A percentile compares a stretch with the other conserved stretches of the same genome.
Evolutionary conservation across 192 early-diverging fungal genomes (phyloP).

Genomic region (Anaeromyces robustus): DNA sequence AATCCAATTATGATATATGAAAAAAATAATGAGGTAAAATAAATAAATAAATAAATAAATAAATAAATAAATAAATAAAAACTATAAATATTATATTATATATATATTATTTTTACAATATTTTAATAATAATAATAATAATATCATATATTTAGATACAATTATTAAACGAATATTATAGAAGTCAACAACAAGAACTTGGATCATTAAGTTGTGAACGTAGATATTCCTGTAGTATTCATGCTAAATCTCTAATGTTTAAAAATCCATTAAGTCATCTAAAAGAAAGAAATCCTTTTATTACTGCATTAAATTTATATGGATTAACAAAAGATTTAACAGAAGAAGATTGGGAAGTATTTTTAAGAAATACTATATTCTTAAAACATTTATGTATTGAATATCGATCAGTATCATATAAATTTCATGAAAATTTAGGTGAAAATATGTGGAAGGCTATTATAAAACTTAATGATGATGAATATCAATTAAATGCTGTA

Average conservation of each 20-base stretch:
- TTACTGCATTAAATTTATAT: neutral
- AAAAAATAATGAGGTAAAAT: neutral
- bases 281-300: neutral
- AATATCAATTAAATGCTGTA: neutral
- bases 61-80: neutral
- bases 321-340: neutral
- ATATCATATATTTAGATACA: neutral
- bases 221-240: neutral
- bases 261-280: neutral
- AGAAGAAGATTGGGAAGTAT: neutral
- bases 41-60: neutral
- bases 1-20: neutral
- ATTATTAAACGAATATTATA: neutral
- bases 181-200: neutral
- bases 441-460: neutral
- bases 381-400: neutral
- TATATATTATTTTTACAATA: too few relatives aligned
- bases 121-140: too few relatives aligned
- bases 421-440: neutral
- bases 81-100: neutral
- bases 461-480: neutral
- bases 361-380: neutral
- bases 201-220: neutral
- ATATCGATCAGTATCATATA: neutral
- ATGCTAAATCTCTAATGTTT: neutral